These are phyloP conservation scores for Phytomonas francai DNA, from an alignment of 208 protist species.

Conservation along the genomic window DNA sequence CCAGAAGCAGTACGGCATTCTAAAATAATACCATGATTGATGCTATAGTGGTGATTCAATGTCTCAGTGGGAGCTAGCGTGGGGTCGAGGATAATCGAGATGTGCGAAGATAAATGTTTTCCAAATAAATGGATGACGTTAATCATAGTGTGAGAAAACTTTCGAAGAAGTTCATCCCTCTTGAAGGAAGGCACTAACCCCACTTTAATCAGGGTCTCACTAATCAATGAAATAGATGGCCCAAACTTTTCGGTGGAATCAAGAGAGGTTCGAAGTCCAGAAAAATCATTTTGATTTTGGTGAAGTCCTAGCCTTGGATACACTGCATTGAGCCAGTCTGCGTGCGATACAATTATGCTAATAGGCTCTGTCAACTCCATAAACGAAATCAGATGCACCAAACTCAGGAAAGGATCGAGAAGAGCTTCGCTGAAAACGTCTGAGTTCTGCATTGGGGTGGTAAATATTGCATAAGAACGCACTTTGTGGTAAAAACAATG, in stretches of 20 bases:
- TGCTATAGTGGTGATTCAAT: constrained; percentile 20
- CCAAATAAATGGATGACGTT: constrained; percentile 38
- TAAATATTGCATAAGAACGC: constrained; percentile 58
- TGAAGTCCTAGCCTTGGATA: constrained; percentile 24
- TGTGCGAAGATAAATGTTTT: constrained; percentile 30
- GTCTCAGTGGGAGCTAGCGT: constrained; percentile 26
- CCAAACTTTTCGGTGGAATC: constrained; percentile 36
- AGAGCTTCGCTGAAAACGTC: constrained; percentile 37
- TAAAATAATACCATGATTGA: constrained; percentile 31
- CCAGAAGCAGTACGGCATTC: constrained; percentile 24
- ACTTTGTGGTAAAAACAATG: constrained; percentile 59
- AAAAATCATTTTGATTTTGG: constrained; percentile 17
- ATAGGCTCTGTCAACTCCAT: constrained; percentile 31
- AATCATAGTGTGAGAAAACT: constrained; percentile 29
- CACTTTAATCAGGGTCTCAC: constrained; percentile 16
- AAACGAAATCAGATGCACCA: constrained; percentile 53
- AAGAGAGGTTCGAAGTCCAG: constrained; percentile 9
- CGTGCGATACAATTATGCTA: constrained; percentile 71
- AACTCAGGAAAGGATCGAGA: constrained; percentile 52
- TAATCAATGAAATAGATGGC: constrained; percentile 26
- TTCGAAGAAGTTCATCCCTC: constrained; percentile 37
- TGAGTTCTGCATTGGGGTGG: constrained; percentile 22
- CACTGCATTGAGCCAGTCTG: constrained; percentile 55
- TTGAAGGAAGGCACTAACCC: constrained; percentile 24
- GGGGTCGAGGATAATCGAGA: constrained; percentile 45